Evolutionary conservation across 257 asterid genomes (phyloP).

Genomic region (Capsicum pubescens): DNA sequence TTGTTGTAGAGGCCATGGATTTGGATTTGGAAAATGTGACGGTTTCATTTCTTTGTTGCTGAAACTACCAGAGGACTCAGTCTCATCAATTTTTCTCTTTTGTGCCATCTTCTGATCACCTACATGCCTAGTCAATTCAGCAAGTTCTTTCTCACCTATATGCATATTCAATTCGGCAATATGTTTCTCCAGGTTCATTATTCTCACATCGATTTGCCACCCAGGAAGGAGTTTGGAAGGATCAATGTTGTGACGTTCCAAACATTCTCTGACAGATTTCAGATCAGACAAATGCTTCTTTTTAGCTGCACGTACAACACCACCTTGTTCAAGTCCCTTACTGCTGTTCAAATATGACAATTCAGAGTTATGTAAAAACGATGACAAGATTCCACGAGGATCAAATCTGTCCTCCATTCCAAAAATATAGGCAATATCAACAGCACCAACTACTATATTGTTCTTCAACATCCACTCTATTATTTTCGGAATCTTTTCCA

Average conservation of each 20-base stretch:
- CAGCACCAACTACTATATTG: conserved; percentile 71
- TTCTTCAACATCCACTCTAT: conserved; percentile 61
- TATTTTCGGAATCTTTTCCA: conserved; percentile 61
- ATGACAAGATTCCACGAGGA: conserved; percentile 55
- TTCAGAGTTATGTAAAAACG: conserved; percentile 63
- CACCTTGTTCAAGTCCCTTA: conserved; percentile 33
- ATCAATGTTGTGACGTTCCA: conserved; percentile 68
- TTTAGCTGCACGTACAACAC: conserved; percentile 62
- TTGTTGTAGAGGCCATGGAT: conserved; percentile 45
- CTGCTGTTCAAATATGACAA: conserved; percentile 46
- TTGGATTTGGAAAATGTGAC: conserved; percentile 37
- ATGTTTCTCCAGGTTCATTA: conserved; percentile 58
- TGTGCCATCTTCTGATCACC: conserved; percentile 42
- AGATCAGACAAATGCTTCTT: conserved; percentile 60
- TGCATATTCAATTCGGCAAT: conserved; percentile 20
- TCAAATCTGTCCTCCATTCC: conserved; percentile 63
- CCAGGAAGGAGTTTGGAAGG: conserved; percentile 65
- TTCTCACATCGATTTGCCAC: conserved; percentile 71
- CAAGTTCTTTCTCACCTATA: conserved; percentile 32
- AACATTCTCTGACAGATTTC: conserved; percentile 57
- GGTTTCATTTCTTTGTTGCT: conserved; percentile 60
- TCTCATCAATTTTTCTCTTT: conserved; percentile 63
- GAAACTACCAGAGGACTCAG: conserved; percentile 32
- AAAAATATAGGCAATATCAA: conserved; percentile 63
- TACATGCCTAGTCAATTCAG: conserved; percentile 34